These are phyloP conservation scores for Wolfiporia cocos DNA, from an alignment of 1,284 basidiomycete genomes.

Conservation along the genomic window DNA sequence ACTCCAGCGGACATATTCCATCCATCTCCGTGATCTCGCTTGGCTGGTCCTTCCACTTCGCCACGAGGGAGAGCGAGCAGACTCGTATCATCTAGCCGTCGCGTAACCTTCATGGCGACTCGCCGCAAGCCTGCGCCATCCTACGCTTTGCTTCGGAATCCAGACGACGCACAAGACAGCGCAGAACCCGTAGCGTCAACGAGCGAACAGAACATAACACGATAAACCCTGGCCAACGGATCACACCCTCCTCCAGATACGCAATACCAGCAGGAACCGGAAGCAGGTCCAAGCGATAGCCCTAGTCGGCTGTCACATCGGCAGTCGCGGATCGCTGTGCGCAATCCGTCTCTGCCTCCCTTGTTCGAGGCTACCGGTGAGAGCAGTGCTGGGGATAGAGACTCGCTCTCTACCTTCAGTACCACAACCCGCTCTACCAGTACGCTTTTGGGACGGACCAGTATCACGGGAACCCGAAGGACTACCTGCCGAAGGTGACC, in stretches of 20 bases:
- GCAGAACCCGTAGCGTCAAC: neutral
- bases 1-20: too few relatives aligned
- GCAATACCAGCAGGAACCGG: slow-evolving; percentile 9
- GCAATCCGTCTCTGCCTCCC: slow-evolving; percentile 17
- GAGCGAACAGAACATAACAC: slow-evolving; percentile 4
- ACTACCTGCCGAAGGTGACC: slow-evolving; percentile 3
- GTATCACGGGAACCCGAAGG: slow-evolving; percentile 2
- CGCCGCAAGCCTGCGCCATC: slow-evolving; percentile 1
- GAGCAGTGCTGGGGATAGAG: slow-evolving; percentile 12
- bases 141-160: slow-evolving; percentile 1
- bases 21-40: too few relatives aligned
- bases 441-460: slow-evolving; percentile 12
- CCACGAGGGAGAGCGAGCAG: too few relatives aligned
- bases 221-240: slow-evolving; percentile 17
- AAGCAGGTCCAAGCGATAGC: slow-evolving; percentile 11
- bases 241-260: slow-evolving; percentile 9
- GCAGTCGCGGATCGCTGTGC: slow-evolving; percentile 14
- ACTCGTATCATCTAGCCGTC: too few relatives aligned
- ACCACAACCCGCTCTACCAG: slow-evolving; percentile 17
- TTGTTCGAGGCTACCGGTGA: slow-evolving; percentile 20
- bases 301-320: slow-evolving; percentile 3
- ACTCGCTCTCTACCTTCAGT: slow-evolving; percentile 15
- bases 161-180: neutral
- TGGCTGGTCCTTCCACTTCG: too few relatives aligned
- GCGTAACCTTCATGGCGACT: too few relatives aligned